Evolutionary conservation across 108 stramenopile genomes (phyloP), one percentile per base, ranked within the genome.

Genomic region (Cyclostephanos tholiformis): DNA sequence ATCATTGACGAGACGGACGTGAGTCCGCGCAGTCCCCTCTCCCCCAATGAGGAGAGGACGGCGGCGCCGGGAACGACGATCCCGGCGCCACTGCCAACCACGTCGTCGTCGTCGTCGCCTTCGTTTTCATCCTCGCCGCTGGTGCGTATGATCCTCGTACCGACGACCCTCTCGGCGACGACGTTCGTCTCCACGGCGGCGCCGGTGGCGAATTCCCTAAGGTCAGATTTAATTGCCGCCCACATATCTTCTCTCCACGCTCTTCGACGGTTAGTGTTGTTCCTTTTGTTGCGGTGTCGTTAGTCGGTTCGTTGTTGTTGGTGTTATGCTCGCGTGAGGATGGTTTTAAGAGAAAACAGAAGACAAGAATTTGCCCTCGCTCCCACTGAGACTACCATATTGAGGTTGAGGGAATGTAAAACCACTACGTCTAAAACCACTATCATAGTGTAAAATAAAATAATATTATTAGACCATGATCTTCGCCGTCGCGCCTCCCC

Each of bases 151-250:
- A 36, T 55, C 25, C 58, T 44, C 16, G 9, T 38, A 8, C 69
- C 11, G 38, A 25, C 30, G 6, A 67, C 77, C 65, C 72, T 79
- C 56, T 49, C 63, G 60, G 72, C 65, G 1, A 73, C 79, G 4
- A 72, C 79, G 27, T 63, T 79, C 27, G 79, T 79, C 19, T 73
- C 79, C 38, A 73, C 71, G 61, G 72, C 79, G 41, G 79, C 72
- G 29, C 65, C 48, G 61, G 72, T 63, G 50, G 70, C 79, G 51
- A 79, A 79, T 57, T 79, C 79, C 67, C 56, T 56, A 6, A 79
- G 39, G 79, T 79, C 79, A 23, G 79, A 79, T 79, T 72, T 79
- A 67, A 79, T 57, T 23, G 79, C 72, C 26, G 79, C 79, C 79
- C 79, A 79, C 79, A 79, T 79, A 19, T 1, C 25, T 68, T 68